Base-by-base conservation (phyloP, 2,329 filamentous ascomycete species). In the Colletotrichum navitas region DNA sequence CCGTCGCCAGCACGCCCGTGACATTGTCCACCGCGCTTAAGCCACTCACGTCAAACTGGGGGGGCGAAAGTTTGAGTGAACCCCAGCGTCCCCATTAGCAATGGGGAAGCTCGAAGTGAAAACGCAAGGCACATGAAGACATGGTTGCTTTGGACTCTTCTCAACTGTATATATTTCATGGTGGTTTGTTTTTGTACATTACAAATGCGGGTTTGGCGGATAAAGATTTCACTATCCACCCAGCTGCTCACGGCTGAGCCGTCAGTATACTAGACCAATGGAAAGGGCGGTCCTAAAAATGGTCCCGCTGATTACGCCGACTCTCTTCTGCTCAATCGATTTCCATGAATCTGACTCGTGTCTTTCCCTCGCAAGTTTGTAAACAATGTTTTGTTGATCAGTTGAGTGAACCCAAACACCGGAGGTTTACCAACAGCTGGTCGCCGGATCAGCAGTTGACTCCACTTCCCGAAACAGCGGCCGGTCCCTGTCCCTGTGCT, bases 1-100 rank as follows among this genome's bases (percentile, higher is more conserved):
- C 26, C 72, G 72, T 56, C 73, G 73, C 63, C 66, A 73, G 71
- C 73, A 74, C 63, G 64, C 71, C 49, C 71, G 71, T 39, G 68
- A 71, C 68, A 36, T 71, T 36, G 69, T 64, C 39, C 65, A 60
- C 54, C 36, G 45, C 32, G 62, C 60, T 47, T 72, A 69, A 69
- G 47, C 49, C 2, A 4, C 36, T 24, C 18, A 1, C 14, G 26
- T 16, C 32, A n/a, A 32, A 1, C 1, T 24, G 29, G 18, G 24
- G 24, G 32, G 32, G 24, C 60, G 14, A 16, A 1, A 2, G 5
- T 5, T 32, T 24, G 29, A 29, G 29, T 29, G 29, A 29, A 29
- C 29, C 29, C 29, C 29, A 4, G 29, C 2, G 29, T 4, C 29
- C 4, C 29, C 29, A 29, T 29, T 29, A 16, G 45, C 34, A 34